Evolutionary conservation across 148 eudicot species (phyloP).

Genomic region (Nepenthes gracilis): DNA sequence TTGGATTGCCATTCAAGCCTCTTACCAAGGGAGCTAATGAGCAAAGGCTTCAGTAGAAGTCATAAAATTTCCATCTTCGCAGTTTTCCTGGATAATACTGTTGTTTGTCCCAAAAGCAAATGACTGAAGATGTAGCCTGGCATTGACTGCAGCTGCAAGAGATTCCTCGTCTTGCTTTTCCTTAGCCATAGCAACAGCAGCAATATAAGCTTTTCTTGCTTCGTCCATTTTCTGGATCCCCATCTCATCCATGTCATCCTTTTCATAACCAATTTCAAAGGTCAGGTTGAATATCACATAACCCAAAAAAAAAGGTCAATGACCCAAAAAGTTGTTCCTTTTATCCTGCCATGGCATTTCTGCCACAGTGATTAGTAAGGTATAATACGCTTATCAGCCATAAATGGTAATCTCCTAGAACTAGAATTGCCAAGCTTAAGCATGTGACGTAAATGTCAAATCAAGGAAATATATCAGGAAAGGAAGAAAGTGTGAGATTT

Average conservation of each 20-base stretch:
- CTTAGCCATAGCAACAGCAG: slow-evolving; percentile 64
- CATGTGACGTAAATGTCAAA: no score
- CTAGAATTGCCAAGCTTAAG: no score
- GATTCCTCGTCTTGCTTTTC: slow-evolving; percentile 76
- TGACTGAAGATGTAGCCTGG: slow-evolving; percentile 60
- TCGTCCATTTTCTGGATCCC: slow-evolving; percentile 59
- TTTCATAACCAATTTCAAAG: slow-evolving; percentile 6
- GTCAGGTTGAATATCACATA: not conserved
- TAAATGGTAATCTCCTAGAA: not conserved
- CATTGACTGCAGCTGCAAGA: slow-evolving; percentile 46
- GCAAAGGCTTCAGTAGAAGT: not conserved
- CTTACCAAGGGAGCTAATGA: no score
- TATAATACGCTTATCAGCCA: not conserved
- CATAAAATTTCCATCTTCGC: not conserved
- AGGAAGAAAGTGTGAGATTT: no score
- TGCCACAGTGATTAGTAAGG: not conserved
- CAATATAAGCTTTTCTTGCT: slow-evolving; percentile 58
- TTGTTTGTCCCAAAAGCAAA: slow-evolving; percentile 23
- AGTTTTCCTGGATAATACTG: not conserved
- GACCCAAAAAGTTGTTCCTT: no score
- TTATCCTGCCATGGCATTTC: no score
- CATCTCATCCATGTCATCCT: slow-evolving; percentile 48
- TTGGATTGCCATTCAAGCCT: no score
- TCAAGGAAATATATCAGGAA: no score
- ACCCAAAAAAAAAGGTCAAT: not conserved